These are phyloP conservation scores for Lachnellula willkommii DNA, from an alignment of 2,329 filamentous ascomycete genomes.

Conservation along the genomic window DNA sequence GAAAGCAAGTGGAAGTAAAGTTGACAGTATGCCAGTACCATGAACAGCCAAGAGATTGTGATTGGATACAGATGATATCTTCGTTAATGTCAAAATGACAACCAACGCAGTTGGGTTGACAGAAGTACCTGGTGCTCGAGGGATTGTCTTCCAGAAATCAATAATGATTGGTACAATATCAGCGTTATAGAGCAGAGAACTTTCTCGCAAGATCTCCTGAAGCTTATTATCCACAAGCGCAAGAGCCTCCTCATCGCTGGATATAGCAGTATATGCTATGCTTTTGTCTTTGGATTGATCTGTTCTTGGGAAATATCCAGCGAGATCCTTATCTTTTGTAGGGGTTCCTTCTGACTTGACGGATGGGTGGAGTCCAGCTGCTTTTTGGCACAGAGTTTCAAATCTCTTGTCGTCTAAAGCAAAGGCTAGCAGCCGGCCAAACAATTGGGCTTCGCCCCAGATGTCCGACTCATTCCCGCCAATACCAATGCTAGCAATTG, in stretches of 20 bases:
- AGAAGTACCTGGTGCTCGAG: conserved; percentile 40
- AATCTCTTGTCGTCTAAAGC: conserved; percentile 72
- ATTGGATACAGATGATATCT: conserved; percentile 56
- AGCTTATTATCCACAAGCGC: conserved; percentile 36
- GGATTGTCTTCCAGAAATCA: conserved; percentile 59
- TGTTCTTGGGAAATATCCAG: conserved; percentile 10
- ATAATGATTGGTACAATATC: conserved; percentile 59
- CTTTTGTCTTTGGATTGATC: background rate
- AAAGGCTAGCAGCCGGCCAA: conserved; percentile 77
- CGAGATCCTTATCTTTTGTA: background rate
- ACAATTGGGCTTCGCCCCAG: conserved; percentile 66
- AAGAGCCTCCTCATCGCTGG: conserved; percentile 22
- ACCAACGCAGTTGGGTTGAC: conserved; percentile 55
- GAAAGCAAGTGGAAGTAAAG: conserved; percentile 60
- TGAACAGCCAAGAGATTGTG: conserved; percentile 69
- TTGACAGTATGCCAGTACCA: conserved; percentile 63
- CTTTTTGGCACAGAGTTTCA: conserved; percentile 59
- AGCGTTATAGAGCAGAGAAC: conserved; percentile 51
- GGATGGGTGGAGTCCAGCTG: conserved; percentile 30
- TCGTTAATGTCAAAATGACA: conserved; percentile 44
- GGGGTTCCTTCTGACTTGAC: conserved; percentile 25
- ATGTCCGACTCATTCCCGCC: conserved; percentile 62
- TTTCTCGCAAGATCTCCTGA: conserved; percentile 44
- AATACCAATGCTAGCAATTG: conserved; percentile 61
- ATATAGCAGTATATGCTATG: background rate